phyloP scores from a whole-genome alignment of 805 yeast species.

The Kuraishia hungarica region DNA sequence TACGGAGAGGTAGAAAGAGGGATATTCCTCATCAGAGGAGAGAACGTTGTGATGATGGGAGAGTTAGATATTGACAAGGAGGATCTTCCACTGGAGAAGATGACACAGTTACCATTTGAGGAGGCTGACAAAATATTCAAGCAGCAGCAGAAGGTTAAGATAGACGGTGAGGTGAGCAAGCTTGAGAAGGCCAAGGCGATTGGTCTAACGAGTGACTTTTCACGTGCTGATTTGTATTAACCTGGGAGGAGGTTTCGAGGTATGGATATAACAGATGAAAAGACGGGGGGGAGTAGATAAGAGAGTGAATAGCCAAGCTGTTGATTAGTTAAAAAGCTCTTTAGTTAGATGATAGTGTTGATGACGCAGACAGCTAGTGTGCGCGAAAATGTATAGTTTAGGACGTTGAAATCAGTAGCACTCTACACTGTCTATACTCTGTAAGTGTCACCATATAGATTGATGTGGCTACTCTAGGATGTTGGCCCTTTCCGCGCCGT shows the following conservation, averaged over 20 bases:
- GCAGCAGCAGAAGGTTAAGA: background rate
- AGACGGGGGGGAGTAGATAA: background rate
- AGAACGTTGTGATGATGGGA: slow-evolving; percentile 89
- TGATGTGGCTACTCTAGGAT: too few species aligned
- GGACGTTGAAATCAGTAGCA: background rate
- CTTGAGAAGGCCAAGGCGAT: background rate
- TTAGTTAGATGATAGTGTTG: background rate
- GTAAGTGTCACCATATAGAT: too few species aligned
- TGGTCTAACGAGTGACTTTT: slow-evolving; percentile 2
- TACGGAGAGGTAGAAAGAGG: slow-evolving; percentile 71
- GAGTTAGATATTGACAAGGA: slow-evolving; percentile 87
- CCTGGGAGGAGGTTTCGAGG: background rate
- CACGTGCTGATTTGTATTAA: background rate
- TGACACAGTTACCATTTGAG: slow-evolving; percentile 49
- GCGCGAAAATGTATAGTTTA: background rate
- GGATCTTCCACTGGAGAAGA: slow-evolving; percentile 53
- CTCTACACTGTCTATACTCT: too few species aligned
- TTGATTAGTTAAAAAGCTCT: background rate
- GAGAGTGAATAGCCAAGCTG: background rate
- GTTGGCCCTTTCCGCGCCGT: too few species aligned
- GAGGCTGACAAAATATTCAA: slow-evolving; percentile 42
- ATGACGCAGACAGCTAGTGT: background rate
- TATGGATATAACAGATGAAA: too few species aligned
- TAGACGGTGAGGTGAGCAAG: background rate
- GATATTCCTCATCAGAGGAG: slow-evolving; percentile 87